Evolutionary conservation across 257 asterid species (phyloP), one percentile per base, ranked within the genome.

Genomic region (Plantago ovata): DNA sequence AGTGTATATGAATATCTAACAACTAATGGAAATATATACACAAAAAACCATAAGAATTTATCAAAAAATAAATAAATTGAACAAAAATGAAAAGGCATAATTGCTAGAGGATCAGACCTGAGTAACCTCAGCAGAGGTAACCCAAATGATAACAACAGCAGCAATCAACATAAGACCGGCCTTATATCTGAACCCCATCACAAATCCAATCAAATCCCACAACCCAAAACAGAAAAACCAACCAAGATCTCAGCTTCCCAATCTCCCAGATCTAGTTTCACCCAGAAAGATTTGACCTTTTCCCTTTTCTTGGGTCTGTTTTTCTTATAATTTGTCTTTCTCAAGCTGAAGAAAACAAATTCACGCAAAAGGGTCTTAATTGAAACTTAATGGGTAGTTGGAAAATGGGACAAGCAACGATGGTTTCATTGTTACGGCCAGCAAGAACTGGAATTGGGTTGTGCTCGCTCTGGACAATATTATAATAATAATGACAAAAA

Each of bases 81-180:
- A 5, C 5, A 24, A 5, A 24, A 24, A 24, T 5, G 5, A 24
- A 24, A 24, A 24, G 32, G 32, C 32, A 24, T 2, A 24, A 24
- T 24, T 24, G 32, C 3, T 24, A 24, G 3, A 56, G 55, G 21
- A 20, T 28, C 46, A 32, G 51, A 92, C 98, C 98, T 92, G 98
- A 38, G 98, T 92, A 64, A 92, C 96, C 84, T 92, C 98, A 24
- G 98, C 98, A 22, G 98, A 92, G 70, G 95, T 80, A 56, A 92
- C 98, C 98, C 98, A 92, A 69, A 92, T 92, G 66, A 89, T 63
- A 61, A 92, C 98, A 53, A 92, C 98, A 54, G 95, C 83, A 56
- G 89, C 92, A 77, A 92, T 92, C 18, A 92, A 75, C n/a, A 81
- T 40, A 64, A 92, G 65, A 41, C 98, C 98, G 47, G 95, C 91